Evolutionary conservation across 495 filamentous ascomycete species (phyloP).

Genomic region (Talaromyces liani): DNA sequence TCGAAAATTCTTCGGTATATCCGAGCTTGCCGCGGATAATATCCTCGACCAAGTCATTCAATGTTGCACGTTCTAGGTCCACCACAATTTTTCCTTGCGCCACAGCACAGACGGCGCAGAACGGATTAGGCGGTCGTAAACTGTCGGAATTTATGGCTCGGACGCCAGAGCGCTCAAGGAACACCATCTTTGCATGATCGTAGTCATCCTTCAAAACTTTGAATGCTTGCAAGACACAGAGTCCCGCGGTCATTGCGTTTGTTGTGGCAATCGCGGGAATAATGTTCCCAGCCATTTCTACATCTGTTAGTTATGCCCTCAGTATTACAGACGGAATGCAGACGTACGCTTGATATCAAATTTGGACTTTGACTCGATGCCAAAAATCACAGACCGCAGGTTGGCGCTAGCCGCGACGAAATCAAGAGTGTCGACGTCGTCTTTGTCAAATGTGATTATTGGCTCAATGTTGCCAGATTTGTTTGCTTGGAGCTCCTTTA

Average conservation of each 20-base stretch:
- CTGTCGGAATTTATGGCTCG: conserved; percentile 68
- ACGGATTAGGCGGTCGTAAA: conserved; percentile 66
- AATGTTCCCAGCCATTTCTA: conserved; percentile 97
- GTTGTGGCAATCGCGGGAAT: conserved; percentile 98
- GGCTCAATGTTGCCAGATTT: conserved; percentile 41
- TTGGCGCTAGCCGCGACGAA: conserved; percentile 91
- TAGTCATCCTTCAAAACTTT: conserved; percentile 78
- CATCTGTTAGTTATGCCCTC: background rate
- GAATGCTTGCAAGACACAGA: conserved; percentile 90
- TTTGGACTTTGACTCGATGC: conserved; percentile 78
- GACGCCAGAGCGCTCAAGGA: conserved; percentile 65
- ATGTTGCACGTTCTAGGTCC: conserved; percentile 66
- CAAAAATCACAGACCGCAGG: conserved; percentile 75
- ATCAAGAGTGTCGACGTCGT: conserved; percentile 90
- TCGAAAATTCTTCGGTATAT: conserved; percentile 75
- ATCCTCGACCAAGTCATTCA: conserved; percentile 73
- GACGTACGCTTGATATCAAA: conserved; percentile 84
- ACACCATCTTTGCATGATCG: conserved; percentile 58
- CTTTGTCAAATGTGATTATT: conserved; percentile 88
- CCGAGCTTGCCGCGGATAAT: conserved; percentile 62
- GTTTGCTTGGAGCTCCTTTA: conserved; percentile 50
- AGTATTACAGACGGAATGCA: background rate
- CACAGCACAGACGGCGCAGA: conserved; percentile 76
- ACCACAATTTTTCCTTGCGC: conserved; percentile 58
- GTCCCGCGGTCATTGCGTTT: conserved; percentile 89